phyloP scores from a whole-genome alignment of 2,329 filamentous ascomycete genomes.

The Ophiostoma australiae region DNA sequence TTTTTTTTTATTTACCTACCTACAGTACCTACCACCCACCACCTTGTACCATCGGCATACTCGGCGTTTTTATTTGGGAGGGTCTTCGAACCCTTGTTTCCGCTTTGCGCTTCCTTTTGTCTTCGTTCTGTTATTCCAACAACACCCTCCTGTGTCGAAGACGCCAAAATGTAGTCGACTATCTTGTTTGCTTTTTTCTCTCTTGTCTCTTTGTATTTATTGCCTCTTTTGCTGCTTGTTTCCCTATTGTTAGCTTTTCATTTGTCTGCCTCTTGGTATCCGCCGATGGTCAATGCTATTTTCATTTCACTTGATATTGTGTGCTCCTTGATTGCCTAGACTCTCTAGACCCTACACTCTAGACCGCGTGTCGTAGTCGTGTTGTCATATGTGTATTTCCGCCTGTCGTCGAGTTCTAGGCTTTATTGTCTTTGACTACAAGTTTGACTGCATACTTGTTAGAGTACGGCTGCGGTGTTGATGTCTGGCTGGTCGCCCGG shows the following conservation, averaged over 20 bases:
- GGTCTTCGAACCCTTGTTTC: slow-evolving; percentile 25
- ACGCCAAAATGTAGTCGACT: slow-evolving; percentile 6
- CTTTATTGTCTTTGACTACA: too few species aligned
- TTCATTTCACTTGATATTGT: background rate
- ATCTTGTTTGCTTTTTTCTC: background rate
- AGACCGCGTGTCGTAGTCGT: too few species aligned
- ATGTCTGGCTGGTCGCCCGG: too few species aligned
- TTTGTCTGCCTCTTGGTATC: slow-evolving; percentile 15
- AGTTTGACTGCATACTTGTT: too few species aligned
- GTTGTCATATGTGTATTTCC: too few species aligned
- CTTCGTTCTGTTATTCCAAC: background rate
- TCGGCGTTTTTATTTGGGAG: slow-evolving; percentile 33
- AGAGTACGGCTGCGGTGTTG: too few species aligned
- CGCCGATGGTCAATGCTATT: slow-evolving; percentile 17
- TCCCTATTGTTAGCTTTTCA: slow-evolving; percentile 3
- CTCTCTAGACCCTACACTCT: too few species aligned
- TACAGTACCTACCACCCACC: background rate
- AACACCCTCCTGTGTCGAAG: background rate
- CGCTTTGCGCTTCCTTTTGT: slow-evolving; percentile 20
- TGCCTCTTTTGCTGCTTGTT: background rate
- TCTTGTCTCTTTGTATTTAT: background rate
- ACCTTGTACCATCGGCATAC: slow-evolving; percentile 36
- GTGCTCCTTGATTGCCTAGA: background rate
- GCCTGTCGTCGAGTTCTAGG: too few species aligned
- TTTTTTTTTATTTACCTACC: background rate